Conservation (phyloP, 345 rosid genomes). For the Linum lewisii region DNA sequence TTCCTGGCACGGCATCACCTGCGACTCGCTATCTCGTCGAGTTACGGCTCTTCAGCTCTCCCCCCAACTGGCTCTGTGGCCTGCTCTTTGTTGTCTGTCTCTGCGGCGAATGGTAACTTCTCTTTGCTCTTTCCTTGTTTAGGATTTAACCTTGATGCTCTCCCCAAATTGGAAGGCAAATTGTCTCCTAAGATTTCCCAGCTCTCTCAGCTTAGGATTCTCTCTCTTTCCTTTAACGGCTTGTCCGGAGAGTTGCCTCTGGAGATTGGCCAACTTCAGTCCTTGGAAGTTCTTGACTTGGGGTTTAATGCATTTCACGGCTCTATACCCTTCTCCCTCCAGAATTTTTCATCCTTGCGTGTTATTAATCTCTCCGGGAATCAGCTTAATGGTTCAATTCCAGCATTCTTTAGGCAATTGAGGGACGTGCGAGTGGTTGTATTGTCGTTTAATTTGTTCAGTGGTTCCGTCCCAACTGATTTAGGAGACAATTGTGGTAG, state of each 20-base stretch:
- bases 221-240: conserved; percentile 33
- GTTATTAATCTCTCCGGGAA: conserved; percentile 36
- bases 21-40: conserved; percentile 30
- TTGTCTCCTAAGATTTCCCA: conserved; percentile 25
- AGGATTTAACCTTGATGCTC: conserved; percentile 6
- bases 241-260: conserved; percentile 31
- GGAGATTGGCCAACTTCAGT: conserved; percentile 29
- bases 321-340: conserved; percentile 21
- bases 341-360: conserved; percentile 26
- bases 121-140: conserved; percentile 28
- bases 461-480: conserved; percentile 25
- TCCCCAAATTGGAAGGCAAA: conserved; percentile 23
- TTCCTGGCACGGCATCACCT: conserved; percentile 34
- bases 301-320: conserved; percentile 36
- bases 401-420: conserved; percentile 17
- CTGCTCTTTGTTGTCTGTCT: conserved; percentile 20
- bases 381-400: conserved; percentile 30
- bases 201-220: conserved; percentile 28
- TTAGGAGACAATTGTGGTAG: conserved; percentile 29
- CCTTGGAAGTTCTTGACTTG: conserved; percentile 42
- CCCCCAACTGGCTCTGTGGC: conserved; percentile 10
- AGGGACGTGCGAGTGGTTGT: conserved; percentile 20
- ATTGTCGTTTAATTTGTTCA: conserved; percentile 29
- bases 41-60: conserved; percentile 29
- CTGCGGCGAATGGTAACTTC: conserved; percentile 23